Base-by-base conservation (phyloP, 768 basidiomycete species). In the Hebeloma cylindrosporum region DNA sequence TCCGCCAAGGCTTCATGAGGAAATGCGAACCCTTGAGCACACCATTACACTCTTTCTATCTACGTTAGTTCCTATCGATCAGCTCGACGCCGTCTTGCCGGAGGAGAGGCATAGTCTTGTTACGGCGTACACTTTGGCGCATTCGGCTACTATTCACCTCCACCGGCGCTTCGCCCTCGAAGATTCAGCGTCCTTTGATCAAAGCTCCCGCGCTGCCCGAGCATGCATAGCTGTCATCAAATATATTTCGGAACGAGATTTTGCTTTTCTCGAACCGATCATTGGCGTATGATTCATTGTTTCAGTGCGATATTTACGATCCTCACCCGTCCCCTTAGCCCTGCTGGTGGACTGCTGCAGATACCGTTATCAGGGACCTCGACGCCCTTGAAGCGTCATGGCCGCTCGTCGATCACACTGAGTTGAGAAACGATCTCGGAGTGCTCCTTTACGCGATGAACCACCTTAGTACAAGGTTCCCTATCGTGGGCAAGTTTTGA, bases 241-340 rank as follows among this genome's bases (percentile, higher is more conserved):
- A 54, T 77, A 79, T 48, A 70, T 88, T 43, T 62, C 72, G 18
- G 83, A 87, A 18, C 62, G 73, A 53, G 85, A 88, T 54, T 83
- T 78, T 50, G 73, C 77, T 28, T 83, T 79, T 62, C 72, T 88
- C n/a, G 87, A 90, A 65, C 87, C 87, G 18, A 78, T 88, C 51
- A 72, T 88, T 50, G 85, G 82, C 40, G 86, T 88, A 69, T 52
- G 84, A 37, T 28, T 28, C 33, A 9, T 40, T 49, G 31, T 32
- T 44, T 28, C 46, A n/a, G n/a, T 31, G 56, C 45, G 29, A 37
- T 7, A n/a, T 6, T 31, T 31, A 13, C 4, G 32, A 27, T 39
- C 35, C 16, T 37, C 55, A 29, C 21, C 26, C 39, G 11, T 52
- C 23, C 37, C 11, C 18, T 17, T 52, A 86, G 86, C 77, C 80